Percentiles rank a stretch among this genome's conserved stretches.
These are phyloP conservation scores for Agastache rugosa DNA, from an alignment of 257 asterid genomes.

Conservation along the genomic window DNA sequence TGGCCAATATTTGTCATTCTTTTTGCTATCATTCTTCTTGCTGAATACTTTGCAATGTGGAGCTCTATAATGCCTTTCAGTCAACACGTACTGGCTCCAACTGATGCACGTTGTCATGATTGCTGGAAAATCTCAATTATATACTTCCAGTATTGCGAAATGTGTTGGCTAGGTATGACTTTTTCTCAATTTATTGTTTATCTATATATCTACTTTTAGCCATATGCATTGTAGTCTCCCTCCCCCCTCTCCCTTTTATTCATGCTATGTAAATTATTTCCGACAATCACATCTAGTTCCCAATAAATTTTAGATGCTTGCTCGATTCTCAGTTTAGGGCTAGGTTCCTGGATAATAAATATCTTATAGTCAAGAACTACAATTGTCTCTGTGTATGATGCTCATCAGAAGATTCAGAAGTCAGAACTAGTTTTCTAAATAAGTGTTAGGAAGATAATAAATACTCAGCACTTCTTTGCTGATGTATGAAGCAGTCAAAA, in stretches of 20 bases:
- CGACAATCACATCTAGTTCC: background rate
- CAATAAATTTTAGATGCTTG: background rate
- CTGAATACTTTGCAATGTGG: conserved; percentile 92
- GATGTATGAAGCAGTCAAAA: conserved; percentile 8
- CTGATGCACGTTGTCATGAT: conserved; percentile 72
- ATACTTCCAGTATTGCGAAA: conserved; percentile 63
- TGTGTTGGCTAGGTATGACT: conserved; percentile 93
- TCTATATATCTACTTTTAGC: background rate
- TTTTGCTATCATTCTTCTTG: conserved; percentile 79
- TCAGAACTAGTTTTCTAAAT: background rate
- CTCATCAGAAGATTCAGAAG: conserved; percentile 4
- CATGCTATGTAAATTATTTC: background rate
- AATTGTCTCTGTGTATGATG: conserved; percentile 6
- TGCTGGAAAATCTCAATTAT: conserved; percentile 82
- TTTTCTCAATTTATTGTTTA: conserved; percentile 33
- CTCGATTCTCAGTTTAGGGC: background rate
- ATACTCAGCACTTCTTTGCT: conserved; percentile 6
- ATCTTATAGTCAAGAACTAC: background rate
- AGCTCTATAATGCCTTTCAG: conserved; percentile 57
- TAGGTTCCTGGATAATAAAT: no score
- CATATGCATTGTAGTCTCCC: background rate
- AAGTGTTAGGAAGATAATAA: background rate
- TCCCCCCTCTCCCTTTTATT: background rate
- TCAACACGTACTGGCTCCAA: conserved; percentile 42
- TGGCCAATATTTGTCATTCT: conserved; percentile 84